Conservation (phyloP, 2,329 filamentous ascomycete species). For the Aspergillus sp. region DNA sequence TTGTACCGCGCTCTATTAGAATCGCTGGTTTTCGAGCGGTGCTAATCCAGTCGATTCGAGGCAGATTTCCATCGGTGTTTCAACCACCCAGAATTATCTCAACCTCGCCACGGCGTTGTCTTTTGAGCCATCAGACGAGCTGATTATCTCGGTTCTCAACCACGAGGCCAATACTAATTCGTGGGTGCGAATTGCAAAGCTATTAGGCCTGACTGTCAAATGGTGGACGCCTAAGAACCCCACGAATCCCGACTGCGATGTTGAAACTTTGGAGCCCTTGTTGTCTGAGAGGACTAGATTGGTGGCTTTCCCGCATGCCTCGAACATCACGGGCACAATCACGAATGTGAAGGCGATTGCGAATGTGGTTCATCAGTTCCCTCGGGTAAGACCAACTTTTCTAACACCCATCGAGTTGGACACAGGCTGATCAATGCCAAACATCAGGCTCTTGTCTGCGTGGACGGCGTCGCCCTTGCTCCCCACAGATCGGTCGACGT, state of each 20-base stretch:
- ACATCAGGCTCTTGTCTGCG: slow-evolving; percentile 59
- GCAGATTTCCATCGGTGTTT: slow-evolving; percentile 58
- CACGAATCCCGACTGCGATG: slow-evolving; percentile 59
- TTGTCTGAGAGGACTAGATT: slow-evolving; percentile 66
- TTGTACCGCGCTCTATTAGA: background rate
- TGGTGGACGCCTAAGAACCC: slow-evolving; percentile 63
- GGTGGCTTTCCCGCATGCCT: slow-evolving; percentile 71
- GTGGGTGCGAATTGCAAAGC: slow-evolving; percentile 68
- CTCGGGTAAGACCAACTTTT: slow-evolving; percentile 32
- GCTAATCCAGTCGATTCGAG: background rate
- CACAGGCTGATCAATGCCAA: background rate
- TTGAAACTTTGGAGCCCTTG: slow-evolving; percentile 57
- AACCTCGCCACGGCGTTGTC: slow-evolving; percentile 62
- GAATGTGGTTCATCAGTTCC: slow-evolving; percentile 41
- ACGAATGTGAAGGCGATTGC: slow-evolving; percentile 46
- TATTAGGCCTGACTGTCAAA: slow-evolving; percentile 61
- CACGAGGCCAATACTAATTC: slow-evolving; percentile 76
- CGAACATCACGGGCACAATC: slow-evolving; percentile 72
- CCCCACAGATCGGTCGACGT: slow-evolving; percentile 72
- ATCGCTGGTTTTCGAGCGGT: background rate
- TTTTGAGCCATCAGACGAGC: slow-evolving; percentile 60
- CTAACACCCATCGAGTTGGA: too few relatives aligned
- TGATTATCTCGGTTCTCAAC: slow-evolving; percentile 70
- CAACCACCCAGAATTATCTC: slow-evolving; percentile 73
- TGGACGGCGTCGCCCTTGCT: slow-evolving; percentile 75